Evolutionary conservation across 2,329 filamentous ascomycete genomes (phyloP), one percentile per base, ranked within the genome.

Genomic region (Fusarium marasasianum): DNA sequence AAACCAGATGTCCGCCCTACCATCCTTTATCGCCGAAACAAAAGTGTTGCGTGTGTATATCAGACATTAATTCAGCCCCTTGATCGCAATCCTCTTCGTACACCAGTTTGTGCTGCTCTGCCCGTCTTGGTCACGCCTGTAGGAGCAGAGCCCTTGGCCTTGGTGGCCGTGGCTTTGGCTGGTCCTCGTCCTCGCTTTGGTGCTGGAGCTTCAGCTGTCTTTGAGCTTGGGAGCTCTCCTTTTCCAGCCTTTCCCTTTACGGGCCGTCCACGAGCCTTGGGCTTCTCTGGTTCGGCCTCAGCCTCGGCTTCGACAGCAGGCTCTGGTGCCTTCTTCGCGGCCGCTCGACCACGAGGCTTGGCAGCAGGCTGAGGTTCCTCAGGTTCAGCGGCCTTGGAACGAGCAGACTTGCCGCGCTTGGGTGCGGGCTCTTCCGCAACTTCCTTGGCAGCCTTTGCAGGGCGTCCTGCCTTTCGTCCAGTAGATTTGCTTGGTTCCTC

Each of bases 201-300:
- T 8, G 55, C 33, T 7, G 58, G 53, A 10, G 63, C 61, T n/a
- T 58, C 55, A 1, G 37, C 55, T 1, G 44, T 45, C 40, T 77
- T 78, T 15, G 73, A 31, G 44, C 66, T 69, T 41, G 73, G 47
- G 18, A 78, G 61, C 44, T 78, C 76, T 17, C 76, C 76, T 41
- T 78, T 78, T 26, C 76, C 76, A 12, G 76, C 71, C 55, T 78
- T 78, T 43, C 63, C 64, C n/a, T 73, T 75, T 14, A 55, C 56
- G 7, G 71, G 61, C 22, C 70, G 67, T 41, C 74, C 64, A 26
- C 76, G 72, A 43, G 74, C 31, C 43, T 73, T 77, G 18, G 71
- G 62, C 40, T 76, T 74, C 26, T 57, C 63, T 22, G 35, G 24
- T 38, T 61, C 69, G 14, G 45, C 45, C 29, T 70, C 58, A 3